Evolutionary conservation across 2,329 filamentous ascomycete species (phyloP).

Genomic region (Paraphaeosphaeria minitans): DNA sequence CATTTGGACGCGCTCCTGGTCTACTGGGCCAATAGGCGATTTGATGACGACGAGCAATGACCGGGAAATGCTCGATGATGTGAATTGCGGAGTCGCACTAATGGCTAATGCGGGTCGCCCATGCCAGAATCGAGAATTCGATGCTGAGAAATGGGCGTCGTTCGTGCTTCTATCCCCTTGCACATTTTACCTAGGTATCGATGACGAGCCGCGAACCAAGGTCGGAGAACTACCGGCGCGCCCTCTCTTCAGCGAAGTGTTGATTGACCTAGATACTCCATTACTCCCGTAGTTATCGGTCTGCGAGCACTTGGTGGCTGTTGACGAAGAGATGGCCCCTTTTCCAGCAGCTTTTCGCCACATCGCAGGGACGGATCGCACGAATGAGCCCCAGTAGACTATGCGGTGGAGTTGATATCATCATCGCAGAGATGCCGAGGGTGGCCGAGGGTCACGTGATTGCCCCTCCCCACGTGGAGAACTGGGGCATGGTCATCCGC

Average conservation of each 20-base stretch:
- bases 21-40: conserved; percentile 14
- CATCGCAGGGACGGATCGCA: not conserved
- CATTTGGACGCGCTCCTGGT: not conserved
- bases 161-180: not conserved
- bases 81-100: conserved; percentile 27
- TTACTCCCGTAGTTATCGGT: not conserved
- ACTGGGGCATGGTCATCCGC: not conserved
- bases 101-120: conserved; percentile 24
- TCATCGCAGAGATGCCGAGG: not conserved
- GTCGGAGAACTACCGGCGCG: not conserved
- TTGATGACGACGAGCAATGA: conserved; percentile 16
- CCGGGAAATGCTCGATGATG: conserved; percentile 15
- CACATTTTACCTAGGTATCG: not conserved
- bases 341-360: not conserved
- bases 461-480: not conserved
- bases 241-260: not conserved
- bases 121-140: conserved; percentile 31
- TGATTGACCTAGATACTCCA: not conserved
- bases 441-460: not conserved
- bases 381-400: too few relatives aligned
- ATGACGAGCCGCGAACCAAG: conserved; percentile 7
- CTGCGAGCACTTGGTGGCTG: not conserved
- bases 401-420: not conserved
- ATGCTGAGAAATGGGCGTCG: conserved; percentile 29
- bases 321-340: not conserved